A percentile compares a stretch with the other conserved stretches of the same genome.
These are phyloP conservation scores for Boletus tylopilopsis DNA, from an alignment of 768 basidiomycete species.

Conservation along the genomic window DNA sequence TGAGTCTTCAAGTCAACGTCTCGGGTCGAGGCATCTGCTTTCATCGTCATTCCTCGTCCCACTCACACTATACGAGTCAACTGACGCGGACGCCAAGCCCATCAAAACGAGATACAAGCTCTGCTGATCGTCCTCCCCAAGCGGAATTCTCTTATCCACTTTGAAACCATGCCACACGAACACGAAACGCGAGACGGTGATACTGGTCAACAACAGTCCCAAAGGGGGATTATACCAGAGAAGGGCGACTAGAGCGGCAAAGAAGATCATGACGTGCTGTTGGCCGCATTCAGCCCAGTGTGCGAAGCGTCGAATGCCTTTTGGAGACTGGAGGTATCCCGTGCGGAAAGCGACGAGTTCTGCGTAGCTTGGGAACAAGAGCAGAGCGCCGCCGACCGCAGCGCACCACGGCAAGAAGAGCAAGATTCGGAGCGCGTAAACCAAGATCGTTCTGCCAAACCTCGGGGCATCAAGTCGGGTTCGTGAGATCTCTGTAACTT, in stretches of 20 bases:
- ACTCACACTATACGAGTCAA: conserved; percentile 1
- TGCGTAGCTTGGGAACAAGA: conserved; percentile 27
- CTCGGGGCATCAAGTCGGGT: neutral
- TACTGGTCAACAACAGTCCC: conserved; percentile 20
- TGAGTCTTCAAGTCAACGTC: neutral
- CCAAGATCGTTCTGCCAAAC: neutral
- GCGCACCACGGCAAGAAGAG: conserved; percentile 36
- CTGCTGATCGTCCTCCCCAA: conserved; percentile 34
- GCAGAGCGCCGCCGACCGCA: conserved; percentile 31
- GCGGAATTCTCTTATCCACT: conserved; percentile 21
- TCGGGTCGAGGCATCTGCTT: neutral
- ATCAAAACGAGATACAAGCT: conserved; percentile 31
- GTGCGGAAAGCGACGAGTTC: conserved; percentile 27
- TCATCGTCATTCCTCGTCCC: neutral
- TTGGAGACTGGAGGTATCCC: conserved; percentile 28
- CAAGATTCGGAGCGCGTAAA: conserved; percentile 12
- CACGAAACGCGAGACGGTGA: conserved; percentile 20
- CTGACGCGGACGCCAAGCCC: conserved; percentile 13
- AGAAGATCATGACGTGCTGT: conserved; percentile 34
- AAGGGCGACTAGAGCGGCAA: conserved; percentile 17
- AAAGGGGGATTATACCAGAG: conserved; percentile 18
- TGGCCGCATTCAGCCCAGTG: conserved; percentile 35
- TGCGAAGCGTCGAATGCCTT: conserved; percentile 35
- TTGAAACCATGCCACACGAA: conserved; percentile 28
- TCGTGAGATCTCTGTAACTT: neutral